phyloP scores from a whole-genome alignment of 2,329 filamentous ascomycete genomes.

The Penicillium sp. region DNA sequence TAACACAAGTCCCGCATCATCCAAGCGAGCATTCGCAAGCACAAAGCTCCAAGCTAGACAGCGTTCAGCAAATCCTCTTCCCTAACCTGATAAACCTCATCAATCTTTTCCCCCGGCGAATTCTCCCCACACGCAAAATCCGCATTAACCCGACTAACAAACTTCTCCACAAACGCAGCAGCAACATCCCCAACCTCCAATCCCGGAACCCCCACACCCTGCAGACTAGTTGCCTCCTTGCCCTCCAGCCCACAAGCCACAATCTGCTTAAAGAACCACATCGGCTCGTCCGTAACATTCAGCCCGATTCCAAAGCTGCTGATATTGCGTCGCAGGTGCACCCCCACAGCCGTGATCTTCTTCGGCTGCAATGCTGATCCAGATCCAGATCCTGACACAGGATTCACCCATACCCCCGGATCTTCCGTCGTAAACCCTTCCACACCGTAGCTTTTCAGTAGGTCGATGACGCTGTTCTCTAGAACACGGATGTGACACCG shows the following conservation, averaged over 20 bases:
- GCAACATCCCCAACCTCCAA: slow-evolving; percentile 40
- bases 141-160: slow-evolving; percentile 39
- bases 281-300: slow-evolving; percentile 54
- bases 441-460: slow-evolving; percentile 61
- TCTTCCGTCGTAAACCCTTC: slow-evolving; percentile 64
- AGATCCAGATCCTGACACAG: not conserved
- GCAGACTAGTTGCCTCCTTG: slow-evolving; percentile 73
- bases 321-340: slow-evolving; percentile 83
- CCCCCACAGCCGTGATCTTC: slow-evolving; percentile 88
- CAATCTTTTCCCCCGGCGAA: slow-evolving; percentile 34
- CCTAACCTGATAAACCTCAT: slow-evolving; percentile 39
- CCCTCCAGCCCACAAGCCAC: slow-evolving; percentile 86
- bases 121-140: slow-evolving; percentile 34
- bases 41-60: not conserved
- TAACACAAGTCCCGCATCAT: not conserved
- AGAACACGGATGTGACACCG: slow-evolving; percentile 74
- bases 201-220: slow-evolving; percentile 46
- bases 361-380: slow-evolving; percentile 19
- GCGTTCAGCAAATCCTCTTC: slow-evolving; percentile 29
- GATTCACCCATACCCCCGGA: slow-evolving; percentile 77
- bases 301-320: slow-evolving; percentile 81
- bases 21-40: too few species aligned
- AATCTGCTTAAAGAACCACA: slow-evolving; percentile 68
- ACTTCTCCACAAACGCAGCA: slow-evolving; percentile 35
- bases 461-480: slow-evolving; percentile 70